These are phyloP conservation scores for Lathyrus sativus DNA, from an alignment of 306 rosid species.

Conservation along the genomic window DNA sequence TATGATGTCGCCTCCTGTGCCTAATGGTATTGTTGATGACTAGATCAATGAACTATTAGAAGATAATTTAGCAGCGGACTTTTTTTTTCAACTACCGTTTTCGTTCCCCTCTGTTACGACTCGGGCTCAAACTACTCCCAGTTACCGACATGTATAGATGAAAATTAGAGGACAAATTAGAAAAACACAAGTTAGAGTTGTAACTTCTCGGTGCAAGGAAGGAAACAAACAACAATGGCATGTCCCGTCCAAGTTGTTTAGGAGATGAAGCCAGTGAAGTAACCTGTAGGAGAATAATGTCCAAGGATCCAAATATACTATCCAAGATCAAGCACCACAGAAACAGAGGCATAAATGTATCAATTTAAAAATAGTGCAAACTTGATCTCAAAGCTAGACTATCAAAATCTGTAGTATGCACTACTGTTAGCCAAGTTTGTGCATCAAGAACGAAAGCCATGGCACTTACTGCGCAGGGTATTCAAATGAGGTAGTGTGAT, in stretches of 20 bases:
- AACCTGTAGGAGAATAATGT: slow-evolving; percentile 43
- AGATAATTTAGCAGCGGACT: slow-evolving; percentile 42
- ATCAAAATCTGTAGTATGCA: no score
- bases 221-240: slow-evolving; percentile 53
- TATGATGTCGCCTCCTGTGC: slow-evolving; percentile 44
- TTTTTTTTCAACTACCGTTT: slow-evolving; percentile 45
- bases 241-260: slow-evolving; percentile 46
- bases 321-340: slow-evolving; percentile 35
- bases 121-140: slow-evolving; percentile 50
- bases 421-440: no score
- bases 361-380: no score
- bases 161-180: slow-evolving; percentile 56
- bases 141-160: slow-evolving; percentile 43
- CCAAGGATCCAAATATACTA: neutral
- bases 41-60: slow-evolving; percentile 54
- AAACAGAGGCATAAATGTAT: no score
- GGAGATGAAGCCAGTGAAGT: slow-evolving; percentile 40
- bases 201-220: slow-evolving; percentile 81
- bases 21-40: slow-evolving; percentile 53
- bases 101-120: slow-evolving; percentile 50
- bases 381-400: no score
- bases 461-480: no score
- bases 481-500: no score
- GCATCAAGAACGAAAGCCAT: no score
- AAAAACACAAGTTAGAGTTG: slow-evolving; percentile 62